Base-by-base conservation (phyloP, 306 rosid species). In the Fagus crenata region DNA sequence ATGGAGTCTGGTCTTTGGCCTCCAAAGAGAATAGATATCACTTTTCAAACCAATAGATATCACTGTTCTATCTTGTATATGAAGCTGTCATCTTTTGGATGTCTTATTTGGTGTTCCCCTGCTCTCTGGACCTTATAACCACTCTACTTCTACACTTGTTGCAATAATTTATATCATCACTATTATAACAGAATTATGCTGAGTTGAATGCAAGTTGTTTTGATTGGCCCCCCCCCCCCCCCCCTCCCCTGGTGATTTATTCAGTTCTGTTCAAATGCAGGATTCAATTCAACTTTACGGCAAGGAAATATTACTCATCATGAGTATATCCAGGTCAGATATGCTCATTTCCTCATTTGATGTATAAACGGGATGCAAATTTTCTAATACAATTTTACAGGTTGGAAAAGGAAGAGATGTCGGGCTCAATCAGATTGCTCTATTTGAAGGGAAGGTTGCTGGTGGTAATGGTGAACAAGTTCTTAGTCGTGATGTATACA, bases 371-470 rank as follows among this genome's bases (percentile, higher is more conserved):
- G 53, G 69, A 58, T 69, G 65, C 49, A 51, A 65, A 36, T 68
- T 49, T 69, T 83, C 93, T 86, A 65, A 87, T 67, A 54, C 39
- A 56, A 42, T 61, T 77, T 78, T 78, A 67, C 93, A 94, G 98
- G 98, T 94, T 73, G 98, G 98, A 49, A 94, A 94, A 82, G 98
- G 98, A 78, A 84, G 95, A 78, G 98, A 94, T 72, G 98, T 92
- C 60, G 98, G 98, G 79, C 96, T 94, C 78, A 94, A 94, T 81
- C 98, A 94, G 81, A 94, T 94, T 83, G 86, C 98, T 43, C 49
- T 92, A 53, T 94, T 94, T 81, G 98, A 94, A 82, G 96, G 97
- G 59, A 94, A 90, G 73, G 93, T 94, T 78, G 81, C 98, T 42
- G 85, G 96, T 75, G 98, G 98, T 72, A 94, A 94, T 59, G 98